Conservation (phyloP, 495 filamentous ascomycete genomes). For the Annulohypoxylon bovei region DNA sequence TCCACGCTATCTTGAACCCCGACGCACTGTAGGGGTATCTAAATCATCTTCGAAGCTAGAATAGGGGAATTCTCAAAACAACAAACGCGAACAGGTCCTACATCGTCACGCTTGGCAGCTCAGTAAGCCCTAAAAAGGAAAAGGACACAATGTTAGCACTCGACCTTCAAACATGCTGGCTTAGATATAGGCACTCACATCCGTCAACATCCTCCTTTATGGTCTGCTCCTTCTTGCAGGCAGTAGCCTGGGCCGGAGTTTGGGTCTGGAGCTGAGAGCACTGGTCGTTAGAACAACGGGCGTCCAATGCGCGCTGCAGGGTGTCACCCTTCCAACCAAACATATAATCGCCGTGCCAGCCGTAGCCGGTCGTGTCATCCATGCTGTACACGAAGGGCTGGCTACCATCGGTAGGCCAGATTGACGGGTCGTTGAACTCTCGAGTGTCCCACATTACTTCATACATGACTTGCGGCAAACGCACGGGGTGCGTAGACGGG, state of each 20-base stretch:
- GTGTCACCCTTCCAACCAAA: conserved; percentile 56
- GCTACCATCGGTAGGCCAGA: conserved; percentile 53
- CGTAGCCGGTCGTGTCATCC: conserved; percentile 48
- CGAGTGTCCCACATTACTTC: conserved; percentile 55
- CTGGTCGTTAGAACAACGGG: conserved; percentile 49
- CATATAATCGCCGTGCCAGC: conserved; percentile 57
- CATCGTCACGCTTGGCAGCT: conserved; percentile 33
- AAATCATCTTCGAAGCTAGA: conserved; percentile 14
- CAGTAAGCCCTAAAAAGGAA: conserved; percentile 28
- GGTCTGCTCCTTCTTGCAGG: conserved; percentile 52
- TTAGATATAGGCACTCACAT: conserved; percentile 41
- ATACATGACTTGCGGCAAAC: conserved; percentile 54
- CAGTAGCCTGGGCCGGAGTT: conserved; percentile 48
- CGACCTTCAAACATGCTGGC: background rate
- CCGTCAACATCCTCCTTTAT: conserved; percentile 52
- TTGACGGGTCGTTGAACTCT: conserved; percentile 50
- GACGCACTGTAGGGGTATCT: conserved; percentile 13
- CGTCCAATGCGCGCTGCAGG: conserved; percentile 53
- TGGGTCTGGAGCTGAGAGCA: conserved; percentile 48
- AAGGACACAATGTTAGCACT: conserved; percentile 8
- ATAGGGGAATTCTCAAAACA: conserved; percentile 2
- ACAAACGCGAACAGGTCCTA: background rate
- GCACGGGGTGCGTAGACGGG: conserved; percentile 52
- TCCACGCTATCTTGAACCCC: conserved; percentile 14
- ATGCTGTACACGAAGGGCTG: conserved; percentile 49